Evolutionary conservation across 306 rosid genomes (phyloP).

Genomic region (Canavalia ensiformis): DNA sequence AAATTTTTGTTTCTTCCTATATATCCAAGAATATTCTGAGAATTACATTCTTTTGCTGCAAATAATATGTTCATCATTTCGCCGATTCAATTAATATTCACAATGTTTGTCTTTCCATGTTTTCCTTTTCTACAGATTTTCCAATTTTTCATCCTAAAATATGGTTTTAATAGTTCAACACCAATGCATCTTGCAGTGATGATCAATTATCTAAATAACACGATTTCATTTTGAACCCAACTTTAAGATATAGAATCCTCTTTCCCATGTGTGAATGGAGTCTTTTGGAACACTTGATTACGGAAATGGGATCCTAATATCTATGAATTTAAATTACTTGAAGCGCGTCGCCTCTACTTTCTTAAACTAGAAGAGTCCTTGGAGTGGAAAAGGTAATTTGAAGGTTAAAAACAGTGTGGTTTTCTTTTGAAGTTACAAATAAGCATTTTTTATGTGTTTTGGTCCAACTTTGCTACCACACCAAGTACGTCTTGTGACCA

Average conservation of each 20-base stretch:
- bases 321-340: background rate
- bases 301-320: conserved; percentile 17
- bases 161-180: background rate
- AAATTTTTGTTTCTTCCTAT: conserved; percentile 26
- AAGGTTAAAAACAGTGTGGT: conserved; percentile 44
- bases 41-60: conserved; percentile 34
- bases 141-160: background rate
- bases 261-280: background rate
- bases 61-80: conserved; percentile 7
- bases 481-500: conserved; percentile 23
- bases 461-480: background rate
- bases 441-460: background rate
- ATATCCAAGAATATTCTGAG: background rate
- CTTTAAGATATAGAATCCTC: conserved; percentile 24
- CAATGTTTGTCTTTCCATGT: conserved; percentile 40
- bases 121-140: background rate
- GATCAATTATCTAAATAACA: background rate
- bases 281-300: background rate
- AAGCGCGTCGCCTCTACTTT: background rate
- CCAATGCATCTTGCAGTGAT: conserved; percentile 18
- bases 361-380: conserved; percentile 13
- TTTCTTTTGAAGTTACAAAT: conserved; percentile 36
- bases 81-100: background rate
- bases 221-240: background rate
- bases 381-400: conserved; percentile 16